A percentile compares a stretch with the other conserved stretches of the same genome.
Evolutionary conservation across 805 yeast species (phyloP).

Genomic region (Lipomyces sp.): DNA sequence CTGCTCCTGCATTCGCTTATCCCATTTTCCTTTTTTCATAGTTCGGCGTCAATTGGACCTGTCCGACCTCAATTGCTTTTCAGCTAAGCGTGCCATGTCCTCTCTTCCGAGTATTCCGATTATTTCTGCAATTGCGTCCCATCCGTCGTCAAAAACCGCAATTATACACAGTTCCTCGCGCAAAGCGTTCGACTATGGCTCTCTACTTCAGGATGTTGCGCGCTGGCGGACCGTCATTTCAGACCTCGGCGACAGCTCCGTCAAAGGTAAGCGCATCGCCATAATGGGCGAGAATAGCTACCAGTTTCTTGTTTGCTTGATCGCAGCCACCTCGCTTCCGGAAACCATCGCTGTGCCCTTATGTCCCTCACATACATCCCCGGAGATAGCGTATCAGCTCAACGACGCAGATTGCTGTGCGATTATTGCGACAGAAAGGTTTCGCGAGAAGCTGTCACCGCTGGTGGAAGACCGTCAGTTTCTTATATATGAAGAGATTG

Average conservation of each 20-base stretch:
- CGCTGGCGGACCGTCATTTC: slow-evolving; percentile 31
- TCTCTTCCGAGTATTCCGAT: slow-evolving; percentile 24
- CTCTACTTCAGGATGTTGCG: slow-evolving; percentile 32
- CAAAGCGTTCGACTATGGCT: slow-evolving; percentile 35
- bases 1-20: too few species aligned
- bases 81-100: not conserved
- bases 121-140: slow-evolving; percentile 23
- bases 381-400: slow-evolving; percentile 36
- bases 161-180: slow-evolving; percentile 36
- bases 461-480: slow-evolving; percentile 23
- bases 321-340: slow-evolving; percentile 35
- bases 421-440: slow-evolving; percentile 34
- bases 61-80: not conserved
- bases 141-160: slow-evolving; percentile 33
- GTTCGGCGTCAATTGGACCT: too few species aligned
- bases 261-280: slow-evolving; percentile 33
- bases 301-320: slow-evolving; percentile 34
- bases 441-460: slow-evolving; percentile 30
- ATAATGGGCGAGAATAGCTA: slow-evolving; percentile 39
- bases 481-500: slow-evolving; percentile 27
- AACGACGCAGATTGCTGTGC: slow-evolving; percentile 34
- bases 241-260: not conserved
- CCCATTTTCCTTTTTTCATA: too few species aligned
- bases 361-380: slow-evolving; percentile 37
- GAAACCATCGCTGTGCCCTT: slow-evolving; percentile 37